Evolutionary conservation across 805 yeast genomes (phyloP).

Genomic region (Kazachstania viticola): DNA sequence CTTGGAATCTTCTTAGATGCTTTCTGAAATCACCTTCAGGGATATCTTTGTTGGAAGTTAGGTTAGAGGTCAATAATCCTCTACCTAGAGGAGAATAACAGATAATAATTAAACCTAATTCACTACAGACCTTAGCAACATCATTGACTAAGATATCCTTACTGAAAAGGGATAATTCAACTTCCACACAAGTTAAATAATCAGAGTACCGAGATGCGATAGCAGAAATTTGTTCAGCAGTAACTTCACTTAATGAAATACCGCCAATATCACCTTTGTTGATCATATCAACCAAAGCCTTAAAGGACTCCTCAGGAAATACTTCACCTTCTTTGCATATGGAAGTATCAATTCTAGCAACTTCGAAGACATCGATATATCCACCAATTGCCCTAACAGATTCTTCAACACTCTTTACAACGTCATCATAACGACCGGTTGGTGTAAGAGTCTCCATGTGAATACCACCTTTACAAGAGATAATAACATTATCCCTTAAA

Average conservation of each 20-base stretch:
- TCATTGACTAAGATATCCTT: conserved; percentile 54
- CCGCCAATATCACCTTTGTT: conserved; percentile 58
- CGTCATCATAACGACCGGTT: conserved; percentile 36
- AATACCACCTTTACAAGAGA: conserved; percentile 61
- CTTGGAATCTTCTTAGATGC: conserved; percentile 44
- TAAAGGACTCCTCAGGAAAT: conserved; percentile 42
- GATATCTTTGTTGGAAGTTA: conserved; percentile 36
- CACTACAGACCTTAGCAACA: conserved; percentile 44
- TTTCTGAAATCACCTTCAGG: conserved; percentile 46
- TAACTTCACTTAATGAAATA: conserved; percentile 64
- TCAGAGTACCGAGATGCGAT: conserved; percentile 39
- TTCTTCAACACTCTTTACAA: conserved; percentile 38
- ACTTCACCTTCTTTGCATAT: conserved; percentile 14
- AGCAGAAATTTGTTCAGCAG: conserved; percentile 45
- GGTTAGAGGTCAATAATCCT: conserved; percentile 61
- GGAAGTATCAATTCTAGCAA: conserved; percentile 54
- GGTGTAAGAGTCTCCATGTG: conserved; percentile 33
- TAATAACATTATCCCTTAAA: conserved; percentile 39
- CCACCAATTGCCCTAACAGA: conserved; percentile 33
- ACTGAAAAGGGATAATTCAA: conserved; percentile 66
- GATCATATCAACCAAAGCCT: conserved; percentile 44
- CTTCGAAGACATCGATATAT: conserved; percentile 49
- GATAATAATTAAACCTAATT: conserved; percentile 50
- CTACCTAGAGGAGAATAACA: conserved; percentile 80
- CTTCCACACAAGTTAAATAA: conserved; percentile 60